A percentile compares a stretch with the other conserved stretches of the same genome.
Conservation (phyloP, 495 filamentous ascomycete genomes). For the Aspergillus campestris region DNA sequence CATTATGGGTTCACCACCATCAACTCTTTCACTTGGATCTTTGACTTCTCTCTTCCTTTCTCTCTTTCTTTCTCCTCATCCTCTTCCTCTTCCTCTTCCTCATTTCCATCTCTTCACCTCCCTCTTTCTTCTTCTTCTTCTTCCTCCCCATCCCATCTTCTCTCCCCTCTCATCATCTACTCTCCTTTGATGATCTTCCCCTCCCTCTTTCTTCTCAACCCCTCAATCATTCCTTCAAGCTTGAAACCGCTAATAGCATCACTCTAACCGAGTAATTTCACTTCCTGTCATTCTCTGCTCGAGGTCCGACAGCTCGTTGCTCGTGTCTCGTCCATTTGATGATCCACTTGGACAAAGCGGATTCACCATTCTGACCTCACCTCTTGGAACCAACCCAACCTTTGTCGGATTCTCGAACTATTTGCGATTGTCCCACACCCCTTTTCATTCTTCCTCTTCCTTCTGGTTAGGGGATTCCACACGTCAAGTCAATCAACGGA, state of each 20-base stretch:
- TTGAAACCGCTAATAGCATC: conserved; percentile 5
- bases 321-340: conserved; percentile 4
- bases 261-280: conserved; percentile 20
- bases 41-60: not conserved
- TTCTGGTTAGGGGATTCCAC: too few species aligned
- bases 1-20: too few species aligned
- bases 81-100: conserved; percentile 27
- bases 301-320: conserved; percentile 19
- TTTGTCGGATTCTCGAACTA: too few species aligned
- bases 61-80: conserved; percentile 6
- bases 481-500: too few species aligned
- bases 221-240: conserved; percentile 34
- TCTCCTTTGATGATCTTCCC: conserved; percentile 15
- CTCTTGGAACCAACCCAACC: not conserved
- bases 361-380: not conserved
- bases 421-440: too few species aligned
- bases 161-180: conserved; percentile 15
- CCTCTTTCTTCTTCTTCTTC: conserved; percentile 25
- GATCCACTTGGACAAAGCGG: conserved; percentile 3
- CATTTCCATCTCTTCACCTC: conserved; percentile 24
- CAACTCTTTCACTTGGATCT: not conserved
- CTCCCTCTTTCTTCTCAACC: conserved; percentile 12
- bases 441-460: too few species aligned
- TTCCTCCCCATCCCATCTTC: conserved; percentile 5
- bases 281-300: conserved; percentile 35